Conservation (phyloP, 2,329 filamentous ascomycete genomes). For the Ceratocystis lukuohia region DNA sequence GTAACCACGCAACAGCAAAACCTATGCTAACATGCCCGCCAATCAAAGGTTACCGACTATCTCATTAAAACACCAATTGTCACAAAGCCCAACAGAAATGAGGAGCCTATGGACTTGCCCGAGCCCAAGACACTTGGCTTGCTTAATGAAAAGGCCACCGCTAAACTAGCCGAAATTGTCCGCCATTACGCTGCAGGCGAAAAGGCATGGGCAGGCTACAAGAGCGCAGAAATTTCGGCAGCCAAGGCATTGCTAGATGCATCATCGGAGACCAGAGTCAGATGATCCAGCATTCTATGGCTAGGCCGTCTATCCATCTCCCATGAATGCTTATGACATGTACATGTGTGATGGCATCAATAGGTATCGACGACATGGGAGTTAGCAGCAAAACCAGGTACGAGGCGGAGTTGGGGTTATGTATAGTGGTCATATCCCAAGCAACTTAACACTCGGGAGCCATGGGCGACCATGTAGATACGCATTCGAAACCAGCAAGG, state of each 20-base stretch:
- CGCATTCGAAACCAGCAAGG: no score
- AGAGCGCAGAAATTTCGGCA: constrained; percentile 56
- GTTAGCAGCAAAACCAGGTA: not conserved
- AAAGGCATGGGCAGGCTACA: constrained; percentile 59
- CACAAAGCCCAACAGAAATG: constrained; percentile 34
- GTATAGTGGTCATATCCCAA: not conserved
- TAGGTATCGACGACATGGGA: not conserved
- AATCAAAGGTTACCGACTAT: constrained; percentile 35
- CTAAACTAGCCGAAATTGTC: constrained; percentile 65
- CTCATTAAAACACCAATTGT: constrained; percentile 34
- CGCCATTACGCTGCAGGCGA: constrained; percentile 47
- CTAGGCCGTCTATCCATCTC: not conserved
- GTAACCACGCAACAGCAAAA: not conserved
- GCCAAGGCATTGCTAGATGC: constrained; percentile 53
- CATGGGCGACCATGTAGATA: no score
- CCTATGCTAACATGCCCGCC: constrained; percentile 21
- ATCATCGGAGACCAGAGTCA: constrained; percentile 33
- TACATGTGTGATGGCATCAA: not conserved
- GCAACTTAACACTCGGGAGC: not conserved
- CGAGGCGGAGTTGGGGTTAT: not conserved
- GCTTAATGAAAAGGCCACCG: constrained; percentile 58
- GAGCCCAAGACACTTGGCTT: constrained; percentile 46
- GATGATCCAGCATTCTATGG: constrained; percentile 25
- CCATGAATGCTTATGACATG: not conserved
- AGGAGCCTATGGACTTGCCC: constrained; percentile 41